A percentile compares a stretch with the other conserved stretches of the same genome.
Evolutionary conservation across 139 green algal genomes (phyloP).

Genomic region (Chlorella vulgaris): DNA sequence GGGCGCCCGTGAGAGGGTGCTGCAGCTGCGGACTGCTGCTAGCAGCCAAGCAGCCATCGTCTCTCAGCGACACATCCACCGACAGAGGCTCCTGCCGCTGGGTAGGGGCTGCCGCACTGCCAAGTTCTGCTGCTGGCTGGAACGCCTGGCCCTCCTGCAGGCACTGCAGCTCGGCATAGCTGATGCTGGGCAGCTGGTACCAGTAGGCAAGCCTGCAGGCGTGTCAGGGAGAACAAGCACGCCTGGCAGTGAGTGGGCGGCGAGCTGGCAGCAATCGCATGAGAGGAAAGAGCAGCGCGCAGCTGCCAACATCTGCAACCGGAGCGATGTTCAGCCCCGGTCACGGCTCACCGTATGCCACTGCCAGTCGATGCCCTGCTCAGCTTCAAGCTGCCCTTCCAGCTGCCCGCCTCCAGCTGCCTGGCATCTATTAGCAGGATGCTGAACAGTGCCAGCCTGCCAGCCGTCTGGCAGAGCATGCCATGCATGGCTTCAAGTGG

Average conservation of each 20-base stretch:
- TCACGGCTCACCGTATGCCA: slow-evolving; percentile 10
- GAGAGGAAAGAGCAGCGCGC: no score
- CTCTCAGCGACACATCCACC: slow-evolving; percentile 1
- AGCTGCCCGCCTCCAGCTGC: slow-evolving; percentile 29
- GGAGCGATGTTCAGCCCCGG: no score
- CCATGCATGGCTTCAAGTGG: slow-evolving; percentile 29
- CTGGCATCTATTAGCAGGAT: slow-evolving; percentile 21
- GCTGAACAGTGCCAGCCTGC: slow-evolving; percentile 31
- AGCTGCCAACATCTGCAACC: no score
- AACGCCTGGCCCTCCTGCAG: slow-evolving; percentile 4
- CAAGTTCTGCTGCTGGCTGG: not conserved
- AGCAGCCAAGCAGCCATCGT: slow-evolving; percentile 7
- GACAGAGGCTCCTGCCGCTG: slow-evolving; percentile 11
- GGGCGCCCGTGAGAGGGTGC: not conserved
- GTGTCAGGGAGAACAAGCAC: not conserved
- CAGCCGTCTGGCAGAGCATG: slow-evolving; percentile 25
- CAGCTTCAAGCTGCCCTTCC: slow-evolving; percentile 26
- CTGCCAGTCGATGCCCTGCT: not conserved
- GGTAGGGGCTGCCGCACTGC: not conserved
- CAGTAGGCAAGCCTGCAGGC: slow-evolving; percentile 24
- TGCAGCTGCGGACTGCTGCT: slow-evolving; percentile 7
- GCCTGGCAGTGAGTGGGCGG: no score
- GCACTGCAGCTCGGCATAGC: slow-evolving; percentile 11
- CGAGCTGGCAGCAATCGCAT: no score
- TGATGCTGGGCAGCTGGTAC: not conserved